Percentiles rank a stretch among this genome's conserved stretches.
These are phyloP conservation scores for Chenopodium quinoa DNA, from an alignment of 148 eudicot genomes.

Conservation along the genomic window DNA sequence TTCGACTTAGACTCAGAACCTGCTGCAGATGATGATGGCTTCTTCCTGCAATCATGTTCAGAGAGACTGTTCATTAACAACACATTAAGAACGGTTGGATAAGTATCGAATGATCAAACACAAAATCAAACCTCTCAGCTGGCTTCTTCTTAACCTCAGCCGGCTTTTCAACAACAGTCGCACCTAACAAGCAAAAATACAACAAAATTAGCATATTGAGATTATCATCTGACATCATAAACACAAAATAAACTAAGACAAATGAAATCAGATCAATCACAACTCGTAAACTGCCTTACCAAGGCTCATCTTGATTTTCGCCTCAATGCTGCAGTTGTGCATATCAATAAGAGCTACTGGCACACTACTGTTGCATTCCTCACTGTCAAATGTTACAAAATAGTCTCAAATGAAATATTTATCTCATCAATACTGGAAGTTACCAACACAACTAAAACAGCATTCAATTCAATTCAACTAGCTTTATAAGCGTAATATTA, in stretches of 20 bases:
- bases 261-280: not conserved
- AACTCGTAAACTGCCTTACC: constrained; percentile 30
- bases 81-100: not conserved
- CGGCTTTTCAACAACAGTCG: constrained; percentile 48
- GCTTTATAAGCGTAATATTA: not conserved
- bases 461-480: not conserved
- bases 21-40: constrained; percentile 23
- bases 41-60: constrained; percentile 35
- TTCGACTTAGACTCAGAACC: constrained; percentile 42
- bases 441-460: not conserved
- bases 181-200: constrained; percentile 34
- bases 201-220: not conserved
- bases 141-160: constrained; percentile 49
- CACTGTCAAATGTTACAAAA: constrained; percentile 40
- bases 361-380: constrained; percentile 67
- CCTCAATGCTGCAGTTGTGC: constrained; percentile 75
- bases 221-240: not conserved
- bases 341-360: constrained; percentile 77
- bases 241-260: not conserved
- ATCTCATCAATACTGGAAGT: not conserved
- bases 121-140: constrained; percentile 37
- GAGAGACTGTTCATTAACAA: not conserved
- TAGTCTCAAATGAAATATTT: not conserved
- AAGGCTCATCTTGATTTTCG: constrained; percentile 65
- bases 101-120: not conserved